phyloP scores from a whole-genome alignment of 2,329 filamentous ascomycete species.

The Albifimbria verrucaria region DNA sequence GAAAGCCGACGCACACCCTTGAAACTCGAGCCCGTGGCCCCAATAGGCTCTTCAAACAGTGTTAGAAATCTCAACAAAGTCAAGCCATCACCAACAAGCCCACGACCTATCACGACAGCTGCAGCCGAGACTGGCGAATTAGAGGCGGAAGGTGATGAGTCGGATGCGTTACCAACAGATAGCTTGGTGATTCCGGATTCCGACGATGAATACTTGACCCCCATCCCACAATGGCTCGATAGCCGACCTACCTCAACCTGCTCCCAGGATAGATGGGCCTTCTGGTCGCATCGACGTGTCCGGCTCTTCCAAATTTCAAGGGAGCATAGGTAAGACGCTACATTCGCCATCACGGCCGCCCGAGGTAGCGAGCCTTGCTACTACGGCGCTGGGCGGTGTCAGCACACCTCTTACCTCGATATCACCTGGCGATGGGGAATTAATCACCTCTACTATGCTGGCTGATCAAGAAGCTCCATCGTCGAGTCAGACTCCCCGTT shows the following conservation, averaged over 20 bases:
- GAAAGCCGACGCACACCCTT: conserved; percentile 1
- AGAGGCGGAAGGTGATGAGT: no score
- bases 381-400: background rate
- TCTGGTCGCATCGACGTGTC: background rate
- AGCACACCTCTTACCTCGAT: background rate
- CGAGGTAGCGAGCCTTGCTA: background rate
- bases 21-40: conserved; percentile 2
- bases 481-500: conserved; percentile 21
- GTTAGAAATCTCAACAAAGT: background rate
- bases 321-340: background rate
- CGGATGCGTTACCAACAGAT: conserved; percentile 13
- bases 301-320: background rate
- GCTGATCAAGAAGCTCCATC: conserved; percentile 3
- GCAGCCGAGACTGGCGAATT: no score
- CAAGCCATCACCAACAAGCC: no score
- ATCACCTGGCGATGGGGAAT: background rate
- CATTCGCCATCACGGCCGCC: background rate
- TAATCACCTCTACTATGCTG: background rate
- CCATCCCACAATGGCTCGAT: conserved; percentile 21
- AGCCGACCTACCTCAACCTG: background rate
- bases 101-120: no score
- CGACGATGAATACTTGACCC: conserved; percentile 50
- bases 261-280: background rate
- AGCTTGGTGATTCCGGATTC: conserved; percentile 51
- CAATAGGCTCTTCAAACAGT: conserved; percentile 10